Conservation (phyloP, 2,329 filamentous ascomycete species). For the Sporothrix mexicana region DNA sequence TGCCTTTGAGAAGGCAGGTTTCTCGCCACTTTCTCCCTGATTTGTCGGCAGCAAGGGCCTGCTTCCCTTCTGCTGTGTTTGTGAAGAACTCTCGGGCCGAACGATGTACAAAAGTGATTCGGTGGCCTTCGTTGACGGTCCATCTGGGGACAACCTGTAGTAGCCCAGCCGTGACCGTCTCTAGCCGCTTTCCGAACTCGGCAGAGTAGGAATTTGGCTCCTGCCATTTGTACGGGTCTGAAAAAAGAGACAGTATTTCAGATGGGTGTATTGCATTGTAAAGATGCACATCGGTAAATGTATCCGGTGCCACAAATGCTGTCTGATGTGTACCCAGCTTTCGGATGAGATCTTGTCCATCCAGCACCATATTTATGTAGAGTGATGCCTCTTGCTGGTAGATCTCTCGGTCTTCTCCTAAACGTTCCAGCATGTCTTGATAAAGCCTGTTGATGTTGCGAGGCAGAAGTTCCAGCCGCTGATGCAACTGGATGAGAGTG, state of each 20-base stretch:
- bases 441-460: conserved; percentile 20
- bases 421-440: conserved; percentile 13
- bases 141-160: not conserved
- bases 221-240: not conserved
- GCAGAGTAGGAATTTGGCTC: too few species aligned
- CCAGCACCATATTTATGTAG: conserved; percentile 2
- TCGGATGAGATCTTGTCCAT: not conserved
- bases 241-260: not conserved
- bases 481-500: not conserved
- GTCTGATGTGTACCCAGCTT: too few species aligned
- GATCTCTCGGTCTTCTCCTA: conserved; percentile 4
- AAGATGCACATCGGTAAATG: not conserved
- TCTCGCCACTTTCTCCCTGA: not conserved
- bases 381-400: conserved; percentile 17
- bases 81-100: not conserved
- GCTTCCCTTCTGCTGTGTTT: not conserved
- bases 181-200: conserved; percentile 9
- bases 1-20: not conserved
- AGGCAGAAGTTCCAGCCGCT: not conserved
- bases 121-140: too few species aligned
- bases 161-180: not conserved
- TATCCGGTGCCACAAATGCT: too few species aligned
- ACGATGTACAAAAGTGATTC: not conserved
- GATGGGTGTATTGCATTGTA: not conserved
- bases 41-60: not conserved